These are phyloP conservation scores for Fusarium xyrophilum DNA, from an alignment of 2,329 filamentous ascomycete genomes.

Conservation along the genomic window DNA sequence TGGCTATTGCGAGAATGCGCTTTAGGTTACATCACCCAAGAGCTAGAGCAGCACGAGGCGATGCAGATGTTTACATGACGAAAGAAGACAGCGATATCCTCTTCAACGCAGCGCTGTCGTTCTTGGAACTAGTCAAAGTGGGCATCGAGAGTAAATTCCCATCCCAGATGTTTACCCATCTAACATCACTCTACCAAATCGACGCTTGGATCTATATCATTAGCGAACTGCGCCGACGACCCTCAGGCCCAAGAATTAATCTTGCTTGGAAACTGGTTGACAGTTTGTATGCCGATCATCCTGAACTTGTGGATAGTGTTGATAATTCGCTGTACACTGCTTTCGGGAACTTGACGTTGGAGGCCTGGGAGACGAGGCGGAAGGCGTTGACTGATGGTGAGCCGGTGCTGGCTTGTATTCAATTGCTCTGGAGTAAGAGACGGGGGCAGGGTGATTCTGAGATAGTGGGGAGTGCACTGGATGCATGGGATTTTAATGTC, in stretches of 20 bases:
- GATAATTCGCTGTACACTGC: conserved; percentile 13
- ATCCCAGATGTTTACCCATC: conserved; percentile 41
- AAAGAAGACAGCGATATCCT: conserved; percentile 35
- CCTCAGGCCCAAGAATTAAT: conserved; percentile 19
- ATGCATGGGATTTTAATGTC: neutral
- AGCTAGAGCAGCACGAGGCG: neutral
- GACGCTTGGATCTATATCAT: conserved; percentile 45
- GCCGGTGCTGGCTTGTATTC: conserved; percentile 14
- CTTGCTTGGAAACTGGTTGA: conserved; percentile 42
- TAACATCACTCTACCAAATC: conserved; percentile 39
- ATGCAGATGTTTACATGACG: conserved; percentile 17
- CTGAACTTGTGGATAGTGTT: conserved; percentile 8
- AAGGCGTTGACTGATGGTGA: neutral
- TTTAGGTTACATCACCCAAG: conserved; percentile 44
- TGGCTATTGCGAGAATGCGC: conserved; percentile 40
- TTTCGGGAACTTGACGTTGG: conserved; percentile 24
- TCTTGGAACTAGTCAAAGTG: conserved; percentile 35
- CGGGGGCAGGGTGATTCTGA: neutral
- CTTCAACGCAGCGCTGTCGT: conserved; percentile 36
- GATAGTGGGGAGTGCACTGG: neutral
- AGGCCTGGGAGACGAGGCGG: conserved; percentile 35
- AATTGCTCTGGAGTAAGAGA: conserved; percentile 4
- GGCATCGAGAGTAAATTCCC: conserved; percentile 40
- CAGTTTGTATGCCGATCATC: conserved; percentile 37
- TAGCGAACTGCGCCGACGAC: conserved; percentile 41